Percentiles rank a stretch among this genome's conserved stretches.
Conservation (phyloP, 2,329 filamentous ascomycete genomes). For the Microascus cirrosus region DNA sequence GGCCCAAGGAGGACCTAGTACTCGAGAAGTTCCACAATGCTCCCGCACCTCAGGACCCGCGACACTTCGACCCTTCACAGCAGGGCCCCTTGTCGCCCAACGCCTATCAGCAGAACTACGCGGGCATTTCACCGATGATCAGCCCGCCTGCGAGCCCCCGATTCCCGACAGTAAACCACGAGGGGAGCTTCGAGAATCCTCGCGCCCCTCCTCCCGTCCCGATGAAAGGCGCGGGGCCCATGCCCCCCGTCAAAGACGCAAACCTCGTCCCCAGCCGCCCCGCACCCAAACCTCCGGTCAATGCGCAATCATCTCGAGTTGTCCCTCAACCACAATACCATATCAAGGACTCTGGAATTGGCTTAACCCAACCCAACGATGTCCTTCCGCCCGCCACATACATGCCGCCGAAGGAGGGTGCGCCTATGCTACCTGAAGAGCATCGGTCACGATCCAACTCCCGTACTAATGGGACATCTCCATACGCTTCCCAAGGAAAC, state of each 20-base stretch:
- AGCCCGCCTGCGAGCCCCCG: slow-evolving; percentile 76
- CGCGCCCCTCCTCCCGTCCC: slow-evolving; percentile 86
- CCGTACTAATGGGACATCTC: slow-evolving; percentile 40
- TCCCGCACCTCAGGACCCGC: slow-evolving; percentile 40
- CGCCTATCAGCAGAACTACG: slow-evolving; percentile 43
- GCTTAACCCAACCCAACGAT: slow-evolving; percentile 41
- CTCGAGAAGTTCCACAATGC: slow-evolving; percentile 96
- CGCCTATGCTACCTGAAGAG: slow-evolving; percentile 54
- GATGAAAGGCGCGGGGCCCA: slow-evolving; percentile 25
- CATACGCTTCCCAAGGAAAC: slow-evolving; percentile 29
- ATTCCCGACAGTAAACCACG: slow-evolving; percentile 74
- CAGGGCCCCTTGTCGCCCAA: slow-evolving; percentile 31
- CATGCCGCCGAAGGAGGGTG: slow-evolving; percentile 38
- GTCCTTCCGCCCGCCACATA: slow-evolving; percentile 37
- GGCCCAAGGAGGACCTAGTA: slow-evolving; percentile 70
- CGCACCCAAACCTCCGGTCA: slow-evolving; percentile 75
- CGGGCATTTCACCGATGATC: slow-evolving; percentile 50
- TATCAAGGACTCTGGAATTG: slow-evolving; percentile 53
- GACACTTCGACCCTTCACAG: slow-evolving; percentile 29
- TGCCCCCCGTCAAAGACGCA: slow-evolving; percentile 31
- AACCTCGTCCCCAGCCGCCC: slow-evolving; percentile 69
- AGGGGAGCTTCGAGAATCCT: slow-evolving; percentile 95
- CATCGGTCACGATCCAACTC: slow-evolving; percentile 61
- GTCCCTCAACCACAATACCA: slow-evolving; percentile 45
- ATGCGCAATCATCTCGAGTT: slow-evolving; percentile 39